phyloP scores from a whole-genome alignment of 1,284 basidiomycete species.

The Cryptococcus sp. region DNA sequence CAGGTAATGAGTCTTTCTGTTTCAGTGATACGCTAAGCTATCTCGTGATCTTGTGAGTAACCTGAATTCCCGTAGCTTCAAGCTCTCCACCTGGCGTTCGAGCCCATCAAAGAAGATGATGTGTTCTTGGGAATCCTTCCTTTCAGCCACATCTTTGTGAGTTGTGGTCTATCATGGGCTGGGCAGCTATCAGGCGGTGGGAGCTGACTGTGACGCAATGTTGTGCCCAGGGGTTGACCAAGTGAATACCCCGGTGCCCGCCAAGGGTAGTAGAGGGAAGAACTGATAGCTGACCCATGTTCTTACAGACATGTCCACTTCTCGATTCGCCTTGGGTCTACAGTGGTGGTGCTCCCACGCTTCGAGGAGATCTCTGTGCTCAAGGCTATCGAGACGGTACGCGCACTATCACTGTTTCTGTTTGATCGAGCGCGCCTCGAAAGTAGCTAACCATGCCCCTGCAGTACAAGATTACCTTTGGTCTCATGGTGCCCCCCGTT shows the following conservation, averaged over 20 bases:
- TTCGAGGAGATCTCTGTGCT: constrained; percentile 62
- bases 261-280: too few species aligned
- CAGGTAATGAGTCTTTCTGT: constrained; percentile 23
- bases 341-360: constrained; percentile 64
- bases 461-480: constrained; percentile 61
- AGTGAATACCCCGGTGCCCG: constrained; percentile 1
- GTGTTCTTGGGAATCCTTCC: constrained; percentile 60
- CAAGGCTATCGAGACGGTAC: constrained; percentile 61
- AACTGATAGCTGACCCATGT: neutral
- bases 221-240: constrained; percentile 18
- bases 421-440: constrained; percentile 23
- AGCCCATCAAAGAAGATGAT: constrained; percentile 49
- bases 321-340: constrained; percentile 59
- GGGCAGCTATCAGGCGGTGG: too few species aligned
- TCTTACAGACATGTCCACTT: constrained; percentile 53
- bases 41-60: too few species aligned
- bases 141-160: constrained; percentile 50
- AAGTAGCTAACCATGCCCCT: too few species aligned
- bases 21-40: too few species aligned
- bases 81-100: constrained; percentile 25
- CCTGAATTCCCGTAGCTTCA: constrained; percentile 27
- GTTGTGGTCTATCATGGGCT: too few species aligned
- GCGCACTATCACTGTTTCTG: neutral
- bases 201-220: too few species aligned
- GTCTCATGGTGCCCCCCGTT: constrained; percentile 79